These are phyloP conservation scores for Beta macrorhiza DNA, from an alignment of 179 eudicot species.

Conservation along the genomic window DNA sequence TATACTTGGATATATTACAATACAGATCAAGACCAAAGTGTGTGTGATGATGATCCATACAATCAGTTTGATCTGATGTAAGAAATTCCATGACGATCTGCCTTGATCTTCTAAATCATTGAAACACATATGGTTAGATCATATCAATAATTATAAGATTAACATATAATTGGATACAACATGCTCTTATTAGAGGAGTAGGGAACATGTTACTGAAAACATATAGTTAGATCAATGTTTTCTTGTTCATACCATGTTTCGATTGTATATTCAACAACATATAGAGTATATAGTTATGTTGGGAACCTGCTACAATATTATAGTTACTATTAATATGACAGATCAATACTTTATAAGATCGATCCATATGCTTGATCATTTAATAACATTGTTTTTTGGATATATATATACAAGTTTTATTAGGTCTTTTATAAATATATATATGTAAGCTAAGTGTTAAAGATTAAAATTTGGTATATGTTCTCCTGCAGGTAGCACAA, in stretches of 20 bases:
- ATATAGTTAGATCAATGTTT: too few species aligned
- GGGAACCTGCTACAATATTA: background rate
- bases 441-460: background rate
- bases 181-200: too few species aligned
- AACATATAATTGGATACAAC: too few species aligned
- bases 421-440: background rate
- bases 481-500: slow-evolving; percentile 41
- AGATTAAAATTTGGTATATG: background rate
- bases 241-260: too few species aligned
- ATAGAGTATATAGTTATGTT: too few species aligned
- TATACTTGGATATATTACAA: background rate
- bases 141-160: too few species aligned
- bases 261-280: too few species aligned
- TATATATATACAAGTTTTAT: background rate
- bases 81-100: background rate
- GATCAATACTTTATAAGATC: background rate
- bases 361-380: background rate
- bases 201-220: too few species aligned
- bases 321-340: background rate
- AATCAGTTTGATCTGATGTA: background rate
- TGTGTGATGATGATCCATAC: background rate
- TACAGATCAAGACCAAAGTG: background rate
- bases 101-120: too few species aligned
- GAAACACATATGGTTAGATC: too few species aligned
- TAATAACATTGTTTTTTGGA: background rate